Base-by-base conservation (phyloP, 495 filamentous ascomycete species). In the Ramalina peruviana region DNA sequence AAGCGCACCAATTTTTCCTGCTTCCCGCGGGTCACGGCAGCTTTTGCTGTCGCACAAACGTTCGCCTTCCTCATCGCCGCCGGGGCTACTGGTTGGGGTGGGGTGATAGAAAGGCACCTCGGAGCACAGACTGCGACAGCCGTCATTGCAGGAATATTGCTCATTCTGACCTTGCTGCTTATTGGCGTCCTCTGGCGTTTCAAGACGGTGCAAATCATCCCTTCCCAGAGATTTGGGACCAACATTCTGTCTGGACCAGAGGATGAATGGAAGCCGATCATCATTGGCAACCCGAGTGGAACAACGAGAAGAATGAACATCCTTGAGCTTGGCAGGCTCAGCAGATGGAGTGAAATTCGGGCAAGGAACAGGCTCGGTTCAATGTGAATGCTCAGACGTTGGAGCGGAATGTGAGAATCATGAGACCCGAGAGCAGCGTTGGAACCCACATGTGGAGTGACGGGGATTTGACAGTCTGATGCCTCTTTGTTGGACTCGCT, bases 301-400 rank as follows among this genome's bases (percentile, higher is more conserved):
- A 79, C 74, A 58, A 78, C 73, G 60, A 67, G 82, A 37, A 68
- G 79, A 43, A 76, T 86, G 70, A 83, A 75, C 52, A 60, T 83
- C 25, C 66, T 86, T 41, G 82, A 86, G 59, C 58, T 85, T 19
- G 82, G 81, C 3, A 62, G 63, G 19, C 59, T 80, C 66, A 79
- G 69, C 39, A 63, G 82, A 26, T 86, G 82, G 79, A 80, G 72
- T 39, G 82, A 86, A 65, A 83, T 86, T 58, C 67, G 82, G 53
- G 72, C 70, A 59, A 74, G 76, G 64, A 86, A 86, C 57, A 66
- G 66, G 44, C 60, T 86, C 52, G 52, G 26, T 68, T 49, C 17
- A 44, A 43, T 54, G 41, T 55, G 21, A 50, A 52, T 33, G 30
- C 30, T 33, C 30, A 7, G 2, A 33, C 30, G 30, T 6, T 13